Conservation (phyloP, 768 basidiomycete genomes). For the Cubamyces sp. region DNA sequence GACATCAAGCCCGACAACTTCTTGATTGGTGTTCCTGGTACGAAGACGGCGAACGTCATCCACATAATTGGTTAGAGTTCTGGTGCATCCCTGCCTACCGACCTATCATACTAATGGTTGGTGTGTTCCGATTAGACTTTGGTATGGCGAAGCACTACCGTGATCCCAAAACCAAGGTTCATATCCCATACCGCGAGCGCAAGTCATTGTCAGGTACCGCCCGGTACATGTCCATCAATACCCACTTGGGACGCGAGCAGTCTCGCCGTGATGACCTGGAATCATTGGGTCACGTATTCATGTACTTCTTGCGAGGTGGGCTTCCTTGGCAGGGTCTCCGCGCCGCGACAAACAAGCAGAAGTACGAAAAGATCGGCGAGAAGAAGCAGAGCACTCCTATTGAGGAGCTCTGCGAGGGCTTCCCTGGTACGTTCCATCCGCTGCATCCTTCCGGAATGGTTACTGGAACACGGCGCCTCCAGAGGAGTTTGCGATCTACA, state of each 20-base stretch:
- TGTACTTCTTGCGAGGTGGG: slow-evolving; percentile 97
- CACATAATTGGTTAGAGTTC: slow-evolving; percentile 78
- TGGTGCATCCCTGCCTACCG: neutral
- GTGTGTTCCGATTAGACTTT: slow-evolving; percentile 61
- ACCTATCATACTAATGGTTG: neutral
- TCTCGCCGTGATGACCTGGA: slow-evolving; percentile 96
- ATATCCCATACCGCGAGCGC: slow-evolving; percentile 99
- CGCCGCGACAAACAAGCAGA: slow-evolving; percentile 99
- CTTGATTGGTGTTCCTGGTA: slow-evolving; percentile 90
- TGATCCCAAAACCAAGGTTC: slow-evolving; percentile 95
- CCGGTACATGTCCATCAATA: slow-evolving; percentile 99
- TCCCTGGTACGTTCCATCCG: slow-evolving; percentile 70
- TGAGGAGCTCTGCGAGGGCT: slow-evolving; percentile 92
- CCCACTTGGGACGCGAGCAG: slow-evolving; percentile 93
- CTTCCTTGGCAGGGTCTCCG: slow-evolving; percentile 98
- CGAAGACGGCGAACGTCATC: slow-evolving; percentile 86
- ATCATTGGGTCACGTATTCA: slow-evolving; percentile 97
- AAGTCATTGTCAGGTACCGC: slow-evolving; percentile 97
- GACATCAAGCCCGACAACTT: slow-evolving; percentile 99
- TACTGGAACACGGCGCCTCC: slow-evolving; percentile 12
- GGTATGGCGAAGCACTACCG: slow-evolving; percentile 99
- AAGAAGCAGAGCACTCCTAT: slow-evolving; percentile 97
- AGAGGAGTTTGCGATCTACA: slow-evolving; percentile 99
- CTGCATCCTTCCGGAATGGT: neutral
- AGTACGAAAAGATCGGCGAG: slow-evolving; percentile 99